Evolutionary conservation across 345 rosid species (phyloP), one percentile per base, ranked within the genome.

Genomic region (rapeseed (Brassica napus)): DNA sequence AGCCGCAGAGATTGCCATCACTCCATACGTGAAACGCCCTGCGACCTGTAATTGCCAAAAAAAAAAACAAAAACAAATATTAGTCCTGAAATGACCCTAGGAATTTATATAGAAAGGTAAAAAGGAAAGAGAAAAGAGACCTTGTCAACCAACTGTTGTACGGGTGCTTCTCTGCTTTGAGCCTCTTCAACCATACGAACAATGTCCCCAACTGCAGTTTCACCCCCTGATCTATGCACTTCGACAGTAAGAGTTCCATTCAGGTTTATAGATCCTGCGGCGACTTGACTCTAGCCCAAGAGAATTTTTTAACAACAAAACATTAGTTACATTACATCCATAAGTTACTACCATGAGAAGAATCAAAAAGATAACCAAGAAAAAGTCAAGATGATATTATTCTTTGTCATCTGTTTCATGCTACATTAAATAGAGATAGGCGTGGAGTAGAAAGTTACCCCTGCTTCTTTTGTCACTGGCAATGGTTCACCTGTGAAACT

Each of bases 401-500:
- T 21, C 23, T 21, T 21, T 21, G 23, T 1, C 23, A 21, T 21
- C 23, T 21, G 23, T 21, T 21, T 68, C 66, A 68, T 30, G 64
- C 70, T 49, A 79, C 47, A 69, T 11, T 54, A 69, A 16, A 55
- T 69, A 54, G 9, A 55, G 61, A 60, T 70, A 69, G 15, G 60
- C 24, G 15, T 68, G 32, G 62, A 39, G 37, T 66, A 82, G 78
- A 86, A 74, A 71, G 73, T 77, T 91, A 94, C 98, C 97, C 95
- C 97, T 3, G 89, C 83, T 49, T 89, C 76, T 86, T 94, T 94
- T 75, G 95, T 94, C 79, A 86, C 97, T 57, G 97, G 97, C 89
- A 94, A 82, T 65, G 97, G 97, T 88, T 94, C 98, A 76, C 98
- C 98, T 8, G 97, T 92, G 82, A 94, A 94, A 86, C 97, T 91